Evolutionary conservation across 345 rosid genomes (phyloP).

Genomic region (Ceriops zippeliana): DNA sequence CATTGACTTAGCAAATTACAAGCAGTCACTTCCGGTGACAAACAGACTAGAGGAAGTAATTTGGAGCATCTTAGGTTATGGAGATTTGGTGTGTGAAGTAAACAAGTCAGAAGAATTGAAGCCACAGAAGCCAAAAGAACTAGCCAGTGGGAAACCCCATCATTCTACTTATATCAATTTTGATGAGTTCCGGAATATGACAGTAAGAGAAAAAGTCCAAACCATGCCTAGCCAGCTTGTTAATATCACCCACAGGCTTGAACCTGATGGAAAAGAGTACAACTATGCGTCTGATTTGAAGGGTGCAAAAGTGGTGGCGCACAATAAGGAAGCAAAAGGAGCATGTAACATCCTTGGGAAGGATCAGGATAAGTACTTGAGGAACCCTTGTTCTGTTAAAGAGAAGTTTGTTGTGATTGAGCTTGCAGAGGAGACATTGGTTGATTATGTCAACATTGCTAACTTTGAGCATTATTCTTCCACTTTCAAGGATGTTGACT

Average conservation of each 20-base stretch:
- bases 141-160: slow-evolving; percentile 28
- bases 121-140: slow-evolving; percentile 15
- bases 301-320: slow-evolving; percentile 82
- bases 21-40: slow-evolving; percentile 34
- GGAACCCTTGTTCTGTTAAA: slow-evolving; percentile 77
- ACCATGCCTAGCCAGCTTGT: slow-evolving; percentile 37
- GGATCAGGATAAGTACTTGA: slow-evolving; percentile 77
- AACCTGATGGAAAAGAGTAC: slow-evolving; percentile 82
- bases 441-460: slow-evolving; percentile 78
- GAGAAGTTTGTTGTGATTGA: slow-evolving; percentile 81
- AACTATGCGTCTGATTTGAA: slow-evolving; percentile 77
- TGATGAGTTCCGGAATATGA: slow-evolving; percentile 53
- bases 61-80: slow-evolving; percentile 40
- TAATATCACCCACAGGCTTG: slow-evolving; percentile 72
- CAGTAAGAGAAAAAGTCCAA: slow-evolving; percentile 41
- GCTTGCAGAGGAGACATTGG: slow-evolving; percentile 81
- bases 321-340: slow-evolving; percentile 90
- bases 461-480: slow-evolving; percentile 91
- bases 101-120: slow-evolving; percentile 29
- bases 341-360: slow-evolving; percentile 76
- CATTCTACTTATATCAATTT: slow-evolving; percentile 50
- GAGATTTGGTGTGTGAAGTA: slow-evolving; percentile 41
- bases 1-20: slow-evolving; percentile 30
- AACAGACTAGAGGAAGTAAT: slow-evolving; percentile 46
- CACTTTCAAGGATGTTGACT: slow-evolving; percentile 68